Percentiles rank a stretch among this genome's conserved stretches.
These are phyloP conservation scores for Fusarium oligoseptatum DNA, from an alignment of 2,329 filamentous ascomycete species.

Conservation along the genomic window DNA sequence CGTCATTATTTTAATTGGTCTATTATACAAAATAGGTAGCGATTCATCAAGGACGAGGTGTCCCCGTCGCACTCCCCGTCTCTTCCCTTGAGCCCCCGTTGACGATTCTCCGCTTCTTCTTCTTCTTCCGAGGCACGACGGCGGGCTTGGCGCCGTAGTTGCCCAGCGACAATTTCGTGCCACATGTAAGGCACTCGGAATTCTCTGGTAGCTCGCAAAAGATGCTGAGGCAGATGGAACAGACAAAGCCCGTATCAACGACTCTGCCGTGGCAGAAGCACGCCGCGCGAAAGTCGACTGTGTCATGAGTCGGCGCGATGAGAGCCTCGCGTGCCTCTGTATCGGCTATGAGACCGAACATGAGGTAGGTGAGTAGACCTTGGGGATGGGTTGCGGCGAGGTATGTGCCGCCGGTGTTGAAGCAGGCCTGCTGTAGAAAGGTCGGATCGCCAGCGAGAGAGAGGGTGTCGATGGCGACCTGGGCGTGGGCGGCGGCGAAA, in stretches of 20 bases:
- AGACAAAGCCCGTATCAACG: conserved; percentile 93
- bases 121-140: conserved; percentile 79
- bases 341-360: conserved; percentile 89
- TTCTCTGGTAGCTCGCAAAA: conserved; percentile 78
- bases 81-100: conserved; percentile 68
- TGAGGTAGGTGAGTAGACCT: conserved; percentile 90
- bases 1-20: conserved; percentile 48
- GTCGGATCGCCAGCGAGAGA: conserved; percentile 88
- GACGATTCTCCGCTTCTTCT: conserved; percentile 78
- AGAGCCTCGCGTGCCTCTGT: conserved; percentile 70
- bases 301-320: conserved; percentile 83
- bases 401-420: conserved; percentile 71
- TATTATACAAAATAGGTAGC: background rate
- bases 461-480: conserved; percentile 92
- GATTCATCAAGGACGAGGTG: conserved; percentile 60
- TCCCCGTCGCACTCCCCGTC: conserved; percentile 71
- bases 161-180: conserved; percentile 81
- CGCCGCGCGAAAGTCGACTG: conserved; percentile 96
- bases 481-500: conserved; percentile 90
- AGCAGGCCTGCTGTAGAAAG: conserved; percentile 90
- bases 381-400: conserved; percentile 68
- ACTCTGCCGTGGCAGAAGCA: conserved; percentile 96
- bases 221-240: conserved; percentile 95
- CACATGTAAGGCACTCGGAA: conserved; percentile 85
- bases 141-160: conserved; percentile 82